phyloP scores from a whole-genome alignment of 2,329 filamentous ascomycete species.

The Ploettnerulaceae sp. region DNA sequence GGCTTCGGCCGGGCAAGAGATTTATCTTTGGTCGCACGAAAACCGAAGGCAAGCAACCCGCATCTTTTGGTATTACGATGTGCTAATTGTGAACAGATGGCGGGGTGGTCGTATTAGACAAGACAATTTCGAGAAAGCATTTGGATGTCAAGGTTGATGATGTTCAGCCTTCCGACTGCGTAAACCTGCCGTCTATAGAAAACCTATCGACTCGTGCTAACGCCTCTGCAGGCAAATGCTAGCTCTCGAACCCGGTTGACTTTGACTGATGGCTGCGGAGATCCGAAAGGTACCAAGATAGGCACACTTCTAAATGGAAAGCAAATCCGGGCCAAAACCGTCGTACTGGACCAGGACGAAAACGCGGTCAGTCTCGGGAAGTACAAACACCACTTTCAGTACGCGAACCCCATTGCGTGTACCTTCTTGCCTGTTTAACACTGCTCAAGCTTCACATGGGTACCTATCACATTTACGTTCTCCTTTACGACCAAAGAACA shows the following conservation, averaged over 20 bases:
- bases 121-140: constrained; percentile 85
- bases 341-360: constrained; percentile 49
- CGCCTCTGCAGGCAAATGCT: constrained; percentile 20
- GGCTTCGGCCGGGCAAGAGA: constrained; percentile 79
- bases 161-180: constrained; percentile 62
- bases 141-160: constrained; percentile 67
- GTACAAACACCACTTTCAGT: constrained; percentile 60
- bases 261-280: constrained; percentile 59
- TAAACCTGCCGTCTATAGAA: constrained; percentile 38
- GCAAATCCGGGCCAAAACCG: constrained; percentile 58
- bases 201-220: constrained; percentile 8
- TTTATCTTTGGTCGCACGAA: constrained; percentile 81
- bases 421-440: not conserved
- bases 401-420: constrained; percentile 20
- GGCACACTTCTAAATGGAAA: constrained; percentile 75
- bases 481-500: constrained; percentile 68
- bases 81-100: constrained; percentile 44
- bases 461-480: constrained; percentile 75
- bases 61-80: constrained; percentile 1
- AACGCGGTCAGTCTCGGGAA: constrained; percentile 69
- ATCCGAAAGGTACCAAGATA: constrained; percentile 60
- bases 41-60: constrained; percentile 49
- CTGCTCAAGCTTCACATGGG: constrained; percentile 64
- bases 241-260: constrained; percentile 58
- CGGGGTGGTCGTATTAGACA: constrained; percentile 67